Evolutionary conservation across 345 rosid species (phyloP).

Genomic region (Hibiscus trionum): DNA sequence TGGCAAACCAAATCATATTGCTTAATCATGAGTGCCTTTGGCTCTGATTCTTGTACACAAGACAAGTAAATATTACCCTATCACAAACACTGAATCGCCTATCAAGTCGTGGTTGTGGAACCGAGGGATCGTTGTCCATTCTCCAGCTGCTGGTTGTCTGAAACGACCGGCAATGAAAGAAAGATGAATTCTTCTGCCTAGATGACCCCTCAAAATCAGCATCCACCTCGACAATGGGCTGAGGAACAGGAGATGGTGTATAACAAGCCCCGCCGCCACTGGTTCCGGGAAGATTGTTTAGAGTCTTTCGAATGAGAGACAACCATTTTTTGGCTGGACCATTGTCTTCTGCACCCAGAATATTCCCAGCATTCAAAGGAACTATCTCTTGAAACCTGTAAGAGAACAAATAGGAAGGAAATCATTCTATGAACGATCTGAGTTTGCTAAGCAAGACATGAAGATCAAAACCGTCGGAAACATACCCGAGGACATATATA

Average conservation of each 20-base stretch:
- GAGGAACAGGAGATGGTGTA: conserved; percentile 86
- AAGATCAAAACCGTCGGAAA: conserved; percentile 8
- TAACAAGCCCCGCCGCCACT: conserved; percentile 64
- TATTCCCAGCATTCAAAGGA: conserved; percentile 94
- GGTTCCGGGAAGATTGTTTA: conserved; percentile 83
- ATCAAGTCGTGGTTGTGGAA: conserved; percentile 63
- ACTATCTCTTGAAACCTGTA: conserved; percentile 96
- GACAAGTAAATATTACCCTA: conserved; percentile 41
- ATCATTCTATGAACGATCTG: conserved; percentile 2
- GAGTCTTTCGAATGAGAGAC: conserved; percentile 70
- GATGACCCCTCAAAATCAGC: conserved; percentile 96
- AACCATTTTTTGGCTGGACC: conserved; percentile 98
- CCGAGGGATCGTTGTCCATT: conserved; percentile 66
- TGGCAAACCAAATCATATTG: neutral
- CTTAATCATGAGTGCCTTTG: neutral
- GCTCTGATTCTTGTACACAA: neutral
- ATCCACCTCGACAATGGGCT: conserved; percentile 80
- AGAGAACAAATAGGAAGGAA: neutral
- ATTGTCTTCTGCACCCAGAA: conserved; percentile 95
- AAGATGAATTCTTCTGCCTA: conserved; percentile 71
- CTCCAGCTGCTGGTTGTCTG: conserved; percentile 86
- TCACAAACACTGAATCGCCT: conserved; percentile 91
- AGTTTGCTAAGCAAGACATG: conserved; percentile 4
- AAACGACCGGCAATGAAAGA: conserved; percentile 84
- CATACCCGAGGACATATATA: conserved; percentile 91